phyloP scores from a whole-genome alignment of 768 basidiomycete genomes.

The Hortiboletus flavorubellus region DNA sequence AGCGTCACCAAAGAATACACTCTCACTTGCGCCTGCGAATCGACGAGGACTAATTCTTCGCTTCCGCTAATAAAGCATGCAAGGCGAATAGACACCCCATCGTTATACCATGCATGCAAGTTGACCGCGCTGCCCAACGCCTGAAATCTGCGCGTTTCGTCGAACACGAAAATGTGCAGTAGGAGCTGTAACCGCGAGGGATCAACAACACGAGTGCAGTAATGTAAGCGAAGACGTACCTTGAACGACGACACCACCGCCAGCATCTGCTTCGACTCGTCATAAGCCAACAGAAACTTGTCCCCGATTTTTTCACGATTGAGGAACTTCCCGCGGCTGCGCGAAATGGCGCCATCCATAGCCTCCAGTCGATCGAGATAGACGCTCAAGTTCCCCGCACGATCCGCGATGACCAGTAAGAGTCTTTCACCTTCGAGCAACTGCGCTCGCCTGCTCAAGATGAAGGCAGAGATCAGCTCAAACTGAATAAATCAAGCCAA shows the following conservation, averaged over 20 bases:
- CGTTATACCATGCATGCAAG: slow-evolving; percentile 43
- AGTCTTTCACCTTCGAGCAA: slow-evolving; percentile 40
- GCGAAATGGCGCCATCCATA: slow-evolving; percentile 33
- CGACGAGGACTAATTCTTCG: slow-evolving; percentile 53
- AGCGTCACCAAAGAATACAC: slow-evolving; percentile 54
- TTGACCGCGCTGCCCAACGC: slow-evolving; percentile 40
- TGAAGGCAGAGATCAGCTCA: not conserved
- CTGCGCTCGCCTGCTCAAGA: slow-evolving; percentile 35
- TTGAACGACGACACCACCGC: slow-evolving; percentile 43
- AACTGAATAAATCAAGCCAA: not conserved
- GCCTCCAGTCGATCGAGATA: slow-evolving; percentile 35
- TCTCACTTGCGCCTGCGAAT: slow-evolving; percentile 40
- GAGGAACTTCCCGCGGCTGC: slow-evolving; percentile 31
- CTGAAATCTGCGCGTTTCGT: slow-evolving; percentile 43
- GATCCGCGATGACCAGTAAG: slow-evolving; percentile 41
- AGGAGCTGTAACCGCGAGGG: slow-evolving; percentile 22
- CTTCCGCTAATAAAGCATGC: slow-evolving; percentile 46
- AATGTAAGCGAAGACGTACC: slow-evolving; percentile 21
- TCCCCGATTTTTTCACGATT: slow-evolving; percentile 46
- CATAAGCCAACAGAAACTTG: slow-evolving; percentile 44
- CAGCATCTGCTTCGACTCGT: slow-evolving; percentile 51
- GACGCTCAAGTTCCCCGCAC: slow-evolving; percentile 32
- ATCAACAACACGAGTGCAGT: rapidly evolving
- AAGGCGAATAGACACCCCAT: slow-evolving; percentile 27
- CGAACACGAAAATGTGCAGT: slow-evolving; percentile 46